Evolutionary conservation across 2,329 filamentous ascomycete species (phyloP).

Genomic region (Diaporthe velutina): DNA sequence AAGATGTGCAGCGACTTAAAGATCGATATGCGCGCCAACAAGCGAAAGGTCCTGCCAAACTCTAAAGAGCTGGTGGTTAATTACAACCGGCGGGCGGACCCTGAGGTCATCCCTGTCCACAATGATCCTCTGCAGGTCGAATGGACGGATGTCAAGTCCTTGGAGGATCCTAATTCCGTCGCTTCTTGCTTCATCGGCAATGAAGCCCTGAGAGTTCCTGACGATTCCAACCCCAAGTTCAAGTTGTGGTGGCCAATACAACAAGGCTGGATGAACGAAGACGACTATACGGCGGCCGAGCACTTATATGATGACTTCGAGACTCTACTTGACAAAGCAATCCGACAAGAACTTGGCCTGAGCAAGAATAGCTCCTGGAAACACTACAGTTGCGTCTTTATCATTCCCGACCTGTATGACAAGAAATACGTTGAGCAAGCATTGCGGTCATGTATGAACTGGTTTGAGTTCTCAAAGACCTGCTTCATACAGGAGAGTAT

Average conservation of each 20-base stretch:
- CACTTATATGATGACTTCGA: constrained; percentile 90
- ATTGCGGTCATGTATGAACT: constrained; percentile 86
- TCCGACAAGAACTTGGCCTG: constrained; percentile 86
- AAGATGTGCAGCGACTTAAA: constrained; percentile 91
- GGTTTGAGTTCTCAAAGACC: constrained; percentile 89
- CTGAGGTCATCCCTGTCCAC: constrained; percentile 91
- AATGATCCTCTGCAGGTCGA: constrained; percentile 95
- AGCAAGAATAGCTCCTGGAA: constrained; percentile 83
- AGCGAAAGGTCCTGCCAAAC: constrained; percentile 95
- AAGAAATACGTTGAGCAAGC: constrained; percentile 90
- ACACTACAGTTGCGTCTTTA: constrained; percentile 95
- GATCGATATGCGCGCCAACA: constrained; percentile 90
- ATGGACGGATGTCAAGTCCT: constrained; percentile 85
- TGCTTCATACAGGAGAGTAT: constrained; percentile 98
- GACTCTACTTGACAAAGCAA: constrained; percentile 85
- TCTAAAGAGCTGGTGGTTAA: constrained; percentile 96
- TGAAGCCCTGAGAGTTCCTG: constrained; percentile 87
- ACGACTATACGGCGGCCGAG: constrained; percentile 84
- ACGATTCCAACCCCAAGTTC: constrained; percentile 89
- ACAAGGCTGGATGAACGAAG: constrained; percentile 89
- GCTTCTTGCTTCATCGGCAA: constrained; percentile 82
- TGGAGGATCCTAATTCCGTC: constrained; percentile 73
- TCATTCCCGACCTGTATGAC: constrained; percentile 97
- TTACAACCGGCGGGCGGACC: constrained; percentile 87
- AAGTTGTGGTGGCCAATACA: constrained; percentile 93